phyloP scores from a whole-genome alignment of 2,329 filamentous ascomycete species.

The Parastagonospora nodorum region DNA sequence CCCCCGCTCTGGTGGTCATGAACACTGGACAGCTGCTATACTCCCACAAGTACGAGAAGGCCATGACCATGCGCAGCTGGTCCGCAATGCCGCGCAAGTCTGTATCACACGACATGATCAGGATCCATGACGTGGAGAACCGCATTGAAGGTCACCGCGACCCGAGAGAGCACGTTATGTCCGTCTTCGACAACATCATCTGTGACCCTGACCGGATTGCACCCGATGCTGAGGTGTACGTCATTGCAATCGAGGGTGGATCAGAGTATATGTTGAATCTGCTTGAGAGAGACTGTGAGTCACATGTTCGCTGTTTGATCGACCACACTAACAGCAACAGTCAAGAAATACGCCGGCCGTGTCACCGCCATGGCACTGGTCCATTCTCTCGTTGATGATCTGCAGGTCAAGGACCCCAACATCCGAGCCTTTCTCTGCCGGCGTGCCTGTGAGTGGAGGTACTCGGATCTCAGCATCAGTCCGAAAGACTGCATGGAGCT shows the following conservation, averaged over 20 bases:
- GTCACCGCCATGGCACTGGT: conserved; percentile 42
- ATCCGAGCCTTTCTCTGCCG: conserved; percentile 38
- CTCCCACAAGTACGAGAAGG: conserved; percentile 67
- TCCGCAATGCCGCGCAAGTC: conserved; percentile 64
- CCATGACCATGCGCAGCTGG: conserved; percentile 65
- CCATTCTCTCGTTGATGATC: conserved; percentile 23
- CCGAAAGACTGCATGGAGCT: conserved; percentile 30
- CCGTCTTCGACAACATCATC: conserved; percentile 70
- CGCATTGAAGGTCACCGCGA: conserved; percentile 64
- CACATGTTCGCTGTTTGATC: background rate
- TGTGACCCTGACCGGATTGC: conserved; percentile 50
- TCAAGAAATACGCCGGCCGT: conserved; percentile 27
- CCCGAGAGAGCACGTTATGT: conserved; percentile 65
- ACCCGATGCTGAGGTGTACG: conserved; percentile 63
- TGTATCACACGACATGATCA: conserved; percentile 60
- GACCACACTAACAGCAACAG: conserved; percentile 13
- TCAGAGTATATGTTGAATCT: conserved; percentile 64
- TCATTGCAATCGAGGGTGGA: conserved; percentile 74
- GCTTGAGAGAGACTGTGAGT: conserved; percentile 62
- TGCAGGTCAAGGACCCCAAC: conserved; percentile 27
- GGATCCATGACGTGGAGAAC: conserved; percentile 63
- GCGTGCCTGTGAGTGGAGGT: conserved; percentile 41
- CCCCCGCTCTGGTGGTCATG: conserved; percentile 71
- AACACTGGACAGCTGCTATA: conserved; percentile 80
- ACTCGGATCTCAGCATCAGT: conserved; percentile 14